phyloP scores from a whole-genome alignment of 2,329 filamentous ascomycete genomes.

The Alternaria panax region DNA sequence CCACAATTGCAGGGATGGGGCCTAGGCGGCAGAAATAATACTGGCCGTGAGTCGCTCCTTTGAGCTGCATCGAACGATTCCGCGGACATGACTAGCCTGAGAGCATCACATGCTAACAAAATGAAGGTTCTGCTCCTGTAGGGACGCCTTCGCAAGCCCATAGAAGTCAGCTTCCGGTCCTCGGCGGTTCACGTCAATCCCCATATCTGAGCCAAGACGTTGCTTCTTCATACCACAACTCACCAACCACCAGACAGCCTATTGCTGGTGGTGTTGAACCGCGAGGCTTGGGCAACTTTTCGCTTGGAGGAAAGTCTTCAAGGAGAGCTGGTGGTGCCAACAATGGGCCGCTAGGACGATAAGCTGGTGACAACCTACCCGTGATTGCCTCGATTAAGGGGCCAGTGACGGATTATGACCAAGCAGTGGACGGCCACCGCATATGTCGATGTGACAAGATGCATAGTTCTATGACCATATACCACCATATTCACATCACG shows the following conservation, averaged over 20 bases:
- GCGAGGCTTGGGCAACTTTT: constrained; percentile 34
- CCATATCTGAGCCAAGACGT: constrained; percentile 25
- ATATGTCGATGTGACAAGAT: neutral
- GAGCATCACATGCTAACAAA: constrained; percentile 6
- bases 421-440: neutral
- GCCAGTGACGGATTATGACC: neutral
- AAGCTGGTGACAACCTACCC: neutral
- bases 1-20: constrained; percentile 30
- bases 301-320: constrained; percentile 41
- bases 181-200: constrained; percentile 37
- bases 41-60: constrained; percentile 30
- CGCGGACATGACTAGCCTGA: neutral
- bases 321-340: constrained; percentile 28
- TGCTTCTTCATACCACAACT: constrained; percentile 35
- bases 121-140: constrained; percentile 32
- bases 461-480: neutral
- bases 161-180: constrained; percentile 39
- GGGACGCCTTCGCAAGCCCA: constrained; percentile 41
- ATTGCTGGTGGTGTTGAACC: constrained; percentile 30
- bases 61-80: neutral
- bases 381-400: neutral
- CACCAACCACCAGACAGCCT: constrained; percentile 45
- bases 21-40: constrained; percentile 20
- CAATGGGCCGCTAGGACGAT: constrained; percentile 24
- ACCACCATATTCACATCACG: neutral